These are phyloP conservation scores for Hypericum perforatum DNA, from an alignment of 345 rosid genomes.

Conservation along the genomic window DNA sequence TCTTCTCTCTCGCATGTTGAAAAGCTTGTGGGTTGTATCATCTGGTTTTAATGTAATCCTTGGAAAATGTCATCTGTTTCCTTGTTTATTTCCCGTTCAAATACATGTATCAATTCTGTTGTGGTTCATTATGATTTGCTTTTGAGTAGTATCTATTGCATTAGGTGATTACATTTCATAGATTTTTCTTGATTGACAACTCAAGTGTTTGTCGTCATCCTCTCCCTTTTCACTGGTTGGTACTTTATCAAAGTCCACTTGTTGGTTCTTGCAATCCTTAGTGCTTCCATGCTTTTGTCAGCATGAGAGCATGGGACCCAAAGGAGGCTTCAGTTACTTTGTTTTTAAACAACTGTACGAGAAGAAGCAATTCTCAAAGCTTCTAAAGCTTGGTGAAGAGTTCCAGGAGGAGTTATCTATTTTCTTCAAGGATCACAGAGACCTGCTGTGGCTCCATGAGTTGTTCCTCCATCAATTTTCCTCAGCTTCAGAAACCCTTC, in stretches of 20 bases:
- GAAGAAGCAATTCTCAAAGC: constrained; percentile 63
- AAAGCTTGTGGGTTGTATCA: too few relatives aligned
- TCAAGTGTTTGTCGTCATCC: too few relatives aligned
- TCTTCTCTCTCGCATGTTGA: too few relatives aligned
- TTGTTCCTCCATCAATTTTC: constrained; percentile 78
- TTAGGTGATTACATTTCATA: too few relatives aligned
- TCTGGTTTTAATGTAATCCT: too few relatives aligned
- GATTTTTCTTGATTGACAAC: too few relatives aligned
- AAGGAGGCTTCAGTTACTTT: constrained; percentile 84
- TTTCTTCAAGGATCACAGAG: constrained; percentile 54
- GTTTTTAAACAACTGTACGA: constrained; percentile 65
- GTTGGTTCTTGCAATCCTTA: constrained; percentile 4
- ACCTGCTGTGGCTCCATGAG: constrained; percentile 83
- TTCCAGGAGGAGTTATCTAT: constrained; percentile 66
- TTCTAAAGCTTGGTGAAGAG: constrained; percentile 91
- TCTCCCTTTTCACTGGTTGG: not conserved
- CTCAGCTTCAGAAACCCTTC: constrained; percentile 82
- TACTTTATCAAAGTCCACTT: not conserved
- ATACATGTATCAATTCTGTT: too few relatives aligned
- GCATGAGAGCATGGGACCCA: constrained; percentile 86
- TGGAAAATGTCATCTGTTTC: too few relatives aligned
- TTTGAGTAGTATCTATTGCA: too few relatives aligned
- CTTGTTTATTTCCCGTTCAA: too few relatives aligned
- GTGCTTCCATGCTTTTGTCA: constrained; percentile 23
- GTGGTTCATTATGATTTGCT: too few relatives aligned